Conservation (phyloP, 2,329 filamentous ascomycete species). For the Berkeleyomyces basicola region DNA sequence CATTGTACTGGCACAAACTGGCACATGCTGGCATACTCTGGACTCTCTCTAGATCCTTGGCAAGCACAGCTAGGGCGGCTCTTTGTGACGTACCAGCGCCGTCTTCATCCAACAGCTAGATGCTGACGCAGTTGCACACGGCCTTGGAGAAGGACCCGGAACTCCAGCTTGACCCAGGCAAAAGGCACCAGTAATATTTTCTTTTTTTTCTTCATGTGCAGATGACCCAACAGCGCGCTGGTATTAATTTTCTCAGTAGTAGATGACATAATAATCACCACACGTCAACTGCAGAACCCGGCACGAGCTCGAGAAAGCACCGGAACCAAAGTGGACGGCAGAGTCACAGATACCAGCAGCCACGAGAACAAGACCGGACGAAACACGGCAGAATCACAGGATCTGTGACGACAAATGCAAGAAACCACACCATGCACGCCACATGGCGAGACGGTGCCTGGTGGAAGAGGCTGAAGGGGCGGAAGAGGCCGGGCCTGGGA, state of each 20-base stretch:
- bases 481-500: not conserved
- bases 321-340: not conserved
- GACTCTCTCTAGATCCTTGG: no score
- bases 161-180: no score
- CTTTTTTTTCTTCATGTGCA: not conserved
- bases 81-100: no score
- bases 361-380: not conserved
- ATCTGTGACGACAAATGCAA: slow-evolving; percentile 3
- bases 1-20: no score
- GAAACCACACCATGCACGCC: slow-evolving; percentile 1
- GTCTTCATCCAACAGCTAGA: no score
- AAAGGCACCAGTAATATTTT: not conserved
- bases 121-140: no score
- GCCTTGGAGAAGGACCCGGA: no score
- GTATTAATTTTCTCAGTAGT: not conserved
- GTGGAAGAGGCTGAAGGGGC: not conserved
- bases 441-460: not conserved
- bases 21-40: no score
- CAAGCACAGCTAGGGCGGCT: no score
- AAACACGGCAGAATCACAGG: not conserved
- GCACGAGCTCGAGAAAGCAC: not conserved
- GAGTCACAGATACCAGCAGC: not conserved
- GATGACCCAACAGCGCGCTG: not conserved
- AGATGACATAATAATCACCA: slow-evolving; percentile 1
- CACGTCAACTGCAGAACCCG: not conserved